Conservation (phyloP, 2,329 filamentous ascomycete genomes). For the Grosmannia serpens region DNA sequence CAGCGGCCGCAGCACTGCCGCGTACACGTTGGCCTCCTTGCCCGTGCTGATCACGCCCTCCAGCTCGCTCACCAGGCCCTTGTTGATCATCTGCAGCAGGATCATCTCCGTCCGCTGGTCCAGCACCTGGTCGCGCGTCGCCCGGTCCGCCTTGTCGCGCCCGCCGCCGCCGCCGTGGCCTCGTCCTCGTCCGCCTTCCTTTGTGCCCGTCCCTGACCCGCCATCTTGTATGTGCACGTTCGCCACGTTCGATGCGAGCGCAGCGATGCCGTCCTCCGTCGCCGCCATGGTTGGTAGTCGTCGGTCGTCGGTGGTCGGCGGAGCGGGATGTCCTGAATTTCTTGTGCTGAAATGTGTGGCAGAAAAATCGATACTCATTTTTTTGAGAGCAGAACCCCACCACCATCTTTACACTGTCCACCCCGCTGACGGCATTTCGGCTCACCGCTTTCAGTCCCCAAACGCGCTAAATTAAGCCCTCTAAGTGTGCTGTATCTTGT, state of each 20-base stretch:
- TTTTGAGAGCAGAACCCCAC: not conserved
- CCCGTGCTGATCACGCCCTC: conserved; percentile 93
- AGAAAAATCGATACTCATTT: not conserved
- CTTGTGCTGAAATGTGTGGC: not conserved
- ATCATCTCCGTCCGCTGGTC: conserved; percentile 94
- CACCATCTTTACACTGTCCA: not conserved
- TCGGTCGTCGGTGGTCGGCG: not conserved
- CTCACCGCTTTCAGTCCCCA: not conserved
- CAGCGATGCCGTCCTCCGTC: conserved; percentile 4
- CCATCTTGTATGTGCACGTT: conserved; percentile 11
- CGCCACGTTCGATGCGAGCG: conserved; percentile 4
- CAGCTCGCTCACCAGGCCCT: conserved; percentile 76
- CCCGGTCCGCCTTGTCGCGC: conserved; percentile 75
- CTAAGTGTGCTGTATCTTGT: not conserved
- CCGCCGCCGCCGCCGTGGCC: conserved; percentile 21
- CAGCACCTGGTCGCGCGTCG: conserved; percentile 88
- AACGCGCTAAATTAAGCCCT: not conserved
- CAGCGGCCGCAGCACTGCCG: conserved; percentile 57
- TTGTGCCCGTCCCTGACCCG: conserved; percentile 7
- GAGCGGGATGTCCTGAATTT: not conserved
- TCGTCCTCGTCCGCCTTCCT: conserved; percentile 2
- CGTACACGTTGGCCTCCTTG: conserved; percentile 97
- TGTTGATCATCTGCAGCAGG: conserved; percentile 89
- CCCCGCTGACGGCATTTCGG: not conserved
- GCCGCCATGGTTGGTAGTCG: conserved; percentile 2